A percentile compares a stretch with the other conserved stretches of the same genome.
Conservation (phyloP, 2,329 filamentous ascomycete species). For the Epichloe festucae region DNA sequence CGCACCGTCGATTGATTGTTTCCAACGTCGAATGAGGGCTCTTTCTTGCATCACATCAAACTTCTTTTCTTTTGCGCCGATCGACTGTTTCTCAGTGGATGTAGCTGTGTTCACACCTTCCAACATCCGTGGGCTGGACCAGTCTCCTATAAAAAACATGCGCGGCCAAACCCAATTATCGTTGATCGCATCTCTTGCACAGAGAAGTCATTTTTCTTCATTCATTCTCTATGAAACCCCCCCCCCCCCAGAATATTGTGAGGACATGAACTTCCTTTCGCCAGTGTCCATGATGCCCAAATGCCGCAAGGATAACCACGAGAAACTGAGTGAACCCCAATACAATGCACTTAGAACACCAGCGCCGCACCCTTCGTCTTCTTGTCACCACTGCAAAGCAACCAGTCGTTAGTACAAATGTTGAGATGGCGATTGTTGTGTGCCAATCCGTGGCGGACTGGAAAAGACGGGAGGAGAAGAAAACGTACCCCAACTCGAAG, state of each 20-base stretch:
- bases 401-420: background rate
- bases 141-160: too few species aligned
- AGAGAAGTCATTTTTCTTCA: slow-evolving; percentile 16
- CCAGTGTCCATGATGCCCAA: slow-evolving; percentile 36
- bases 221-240: slow-evolving; percentile 31
- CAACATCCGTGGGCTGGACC: too few species aligned
- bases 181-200: background rate
- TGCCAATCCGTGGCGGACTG: too few species aligned
- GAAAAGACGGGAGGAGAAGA: background rate
- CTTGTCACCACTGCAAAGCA: slow-evolving; percentile 81
- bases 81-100: too few species aligned
- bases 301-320: slow-evolving; percentile 31
- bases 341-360: slow-evolving; percentile 76
- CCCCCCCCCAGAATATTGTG: slow-evolving; percentile 24
- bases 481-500: slow-evolving; percentile 93
- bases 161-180: background rate
- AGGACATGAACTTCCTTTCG: slow-evolving; percentile 33
- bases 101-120: too few species aligned
- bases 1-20: too few species aligned
- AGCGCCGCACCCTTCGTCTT: slow-evolving; percentile 99
- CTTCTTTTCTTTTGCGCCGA: background rate
- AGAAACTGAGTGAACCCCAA: slow-evolving; percentile 27
- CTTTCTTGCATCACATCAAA: too few species aligned
- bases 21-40: background rate
- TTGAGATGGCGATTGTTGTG: too few species aligned